Evolutionary conservation across 495 filamentous ascomycete genomes (phyloP), one percentile per base, ranked within the genome.

Genomic region (Rhypophila decipiens): DNA sequence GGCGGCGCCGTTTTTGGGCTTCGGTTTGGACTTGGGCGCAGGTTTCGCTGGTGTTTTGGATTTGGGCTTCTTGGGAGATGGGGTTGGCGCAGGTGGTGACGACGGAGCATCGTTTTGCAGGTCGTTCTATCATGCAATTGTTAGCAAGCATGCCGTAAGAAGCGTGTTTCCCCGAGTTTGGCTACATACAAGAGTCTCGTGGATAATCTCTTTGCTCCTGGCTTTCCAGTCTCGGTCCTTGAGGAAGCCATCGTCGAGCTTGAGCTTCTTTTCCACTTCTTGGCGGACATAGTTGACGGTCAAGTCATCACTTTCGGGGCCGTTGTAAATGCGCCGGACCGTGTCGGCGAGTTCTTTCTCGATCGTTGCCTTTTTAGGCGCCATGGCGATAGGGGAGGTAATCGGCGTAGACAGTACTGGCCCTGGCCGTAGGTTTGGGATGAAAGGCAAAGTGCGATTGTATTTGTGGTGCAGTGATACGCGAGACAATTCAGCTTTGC

Each of bases 221-320:
- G 69, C 60, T 56, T 93, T 94, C 93, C 91, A 96, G 15, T 74
- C 61, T 3, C 53, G 62, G 35, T 77, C 64, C 53, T 82, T 87
- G 57, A 95, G 82, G 56, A 87, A 95, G 0, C 78, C 86, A 4
- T 76, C 68, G 2, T 76, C 73, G 1, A 98, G 75, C 21, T 66
- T 72, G 5, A 90, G 63, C 36, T 82, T 60, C 52, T 80, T 65
- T 56, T 91, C 88, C 2, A 78, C 83, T 1, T 71, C 70, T 27
- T 78, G 69, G 31, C 91, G 85, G 36, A 88, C 79, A 36, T 74
- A 71, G 48, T 88, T 90, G 57, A 95, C 78, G 0, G 89, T 89
- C 27, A 95, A 69, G n/a, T 79, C 61, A 27, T 85, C 78, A 41
- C 72, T 64, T 8, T 84, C 74, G 10, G 77, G 76, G 2, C 69